Conservation (phyloP, 106 monocot genomes). For the Allium cepa region DNA sequence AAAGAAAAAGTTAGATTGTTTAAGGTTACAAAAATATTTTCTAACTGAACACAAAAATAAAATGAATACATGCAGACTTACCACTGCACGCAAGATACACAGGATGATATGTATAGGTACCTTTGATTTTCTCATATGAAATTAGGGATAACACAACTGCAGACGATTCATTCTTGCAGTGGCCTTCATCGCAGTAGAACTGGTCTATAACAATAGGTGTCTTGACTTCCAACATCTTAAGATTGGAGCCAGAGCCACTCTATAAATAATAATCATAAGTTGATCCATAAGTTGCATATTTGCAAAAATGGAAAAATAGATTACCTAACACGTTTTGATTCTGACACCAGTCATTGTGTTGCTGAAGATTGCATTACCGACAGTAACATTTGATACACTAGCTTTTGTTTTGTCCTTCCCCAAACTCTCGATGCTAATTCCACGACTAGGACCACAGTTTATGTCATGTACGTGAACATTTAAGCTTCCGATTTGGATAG, state of each 20-base stretch:
- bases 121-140: no score
- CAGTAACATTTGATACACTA: constrained; percentile 30
- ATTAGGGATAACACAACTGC: no score
- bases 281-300: not conserved
- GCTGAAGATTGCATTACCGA: constrained; percentile 16
- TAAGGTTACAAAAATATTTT: no score
- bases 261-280: not conserved
- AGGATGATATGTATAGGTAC: no score
- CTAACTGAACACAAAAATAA: no score
- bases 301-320: not conserved
- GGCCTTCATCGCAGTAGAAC: constrained; percentile 27
- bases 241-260: constrained; percentile 34
- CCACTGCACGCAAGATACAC: no score
- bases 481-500: not conserved
- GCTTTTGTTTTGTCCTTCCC: constrained; percentile 31
- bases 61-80: no score
- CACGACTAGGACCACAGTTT: not conserved
- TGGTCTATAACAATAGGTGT: constrained; percentile 48
- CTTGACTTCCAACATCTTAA: constrained; percentile 26
- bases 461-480: not conserved
- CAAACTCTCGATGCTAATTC: constrained; percentile 35
- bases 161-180: constrained; percentile 41
- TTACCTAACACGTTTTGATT: constrained; percentile 63
- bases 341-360: constrained; percentile 33
- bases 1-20: no score